These are phyloP conservation scores for Globisporangium sylvaticum DNA, from an alignment of 352 stramenopile species.

Conservation along the genomic window DNA sequence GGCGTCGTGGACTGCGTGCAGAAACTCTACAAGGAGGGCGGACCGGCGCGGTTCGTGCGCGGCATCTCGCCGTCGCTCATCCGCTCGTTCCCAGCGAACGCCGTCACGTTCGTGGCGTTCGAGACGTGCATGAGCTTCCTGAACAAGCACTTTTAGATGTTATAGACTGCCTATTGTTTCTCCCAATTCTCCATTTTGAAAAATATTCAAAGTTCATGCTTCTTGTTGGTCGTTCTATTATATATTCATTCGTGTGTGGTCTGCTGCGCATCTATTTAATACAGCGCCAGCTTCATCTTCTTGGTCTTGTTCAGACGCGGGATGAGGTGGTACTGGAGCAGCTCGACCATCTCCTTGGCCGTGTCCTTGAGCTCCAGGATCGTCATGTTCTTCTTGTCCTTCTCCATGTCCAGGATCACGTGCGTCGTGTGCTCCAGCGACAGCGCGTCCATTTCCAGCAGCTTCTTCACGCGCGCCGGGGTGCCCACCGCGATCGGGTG, in stretches of 20 bases:
- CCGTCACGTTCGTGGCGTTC: conserved; percentile 84
- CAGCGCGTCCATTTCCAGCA: conserved; percentile 71
- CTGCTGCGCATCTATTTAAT: conserved; percentile 31
- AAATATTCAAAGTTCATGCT: neutral
- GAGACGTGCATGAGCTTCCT: conserved; percentile 77
- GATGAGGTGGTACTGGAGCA: conserved; percentile 76
- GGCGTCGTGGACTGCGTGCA: conserved; percentile 65
- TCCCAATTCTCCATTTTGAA: neutral
- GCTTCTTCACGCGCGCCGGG: conserved; percentile 68
- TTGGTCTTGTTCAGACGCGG: conserved; percentile 49
- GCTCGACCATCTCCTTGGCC: conserved; percentile 70
- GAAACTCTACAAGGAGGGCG: conserved; percentile 69
- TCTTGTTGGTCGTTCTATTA: conserved; percentile 15
- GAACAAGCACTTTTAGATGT: conserved; percentile 63
- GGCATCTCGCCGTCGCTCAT: conserved; percentile 76
- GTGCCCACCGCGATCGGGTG: conserved; percentile 80
- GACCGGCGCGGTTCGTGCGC: conserved; percentile 63
- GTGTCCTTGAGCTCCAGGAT: conserved; percentile 85
- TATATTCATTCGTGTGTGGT: neutral
- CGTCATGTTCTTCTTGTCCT: conserved; percentile 85
- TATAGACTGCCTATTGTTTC: neutral
- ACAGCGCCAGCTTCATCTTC: conserved; percentile 76
- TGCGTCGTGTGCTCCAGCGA: conserved; percentile 78
- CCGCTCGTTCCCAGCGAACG: conserved; percentile 74
- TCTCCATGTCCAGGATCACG: conserved; percentile 84